phyloP scores from a whole-genome alignment of 495 filamentous ascomycete species.

The Cercophora samala region DNA sequence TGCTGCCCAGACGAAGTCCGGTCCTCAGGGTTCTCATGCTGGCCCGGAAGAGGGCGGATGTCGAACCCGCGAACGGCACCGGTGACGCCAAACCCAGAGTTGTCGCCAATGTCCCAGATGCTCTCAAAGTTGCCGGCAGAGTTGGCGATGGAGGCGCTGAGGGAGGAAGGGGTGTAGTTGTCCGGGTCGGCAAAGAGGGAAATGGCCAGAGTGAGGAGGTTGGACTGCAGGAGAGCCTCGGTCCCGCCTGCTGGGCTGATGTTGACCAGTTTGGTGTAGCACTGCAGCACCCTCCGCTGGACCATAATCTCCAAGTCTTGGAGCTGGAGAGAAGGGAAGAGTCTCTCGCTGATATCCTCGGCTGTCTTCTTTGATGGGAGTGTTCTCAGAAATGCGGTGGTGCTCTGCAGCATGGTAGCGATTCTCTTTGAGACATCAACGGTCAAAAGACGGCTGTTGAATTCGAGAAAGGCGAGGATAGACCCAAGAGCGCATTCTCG shows the following conservation, averaged over 20 bases:
- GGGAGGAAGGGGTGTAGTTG: slow-evolving; percentile 72
- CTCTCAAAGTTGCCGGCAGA: slow-evolving; percentile 87
- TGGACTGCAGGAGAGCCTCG: slow-evolving; percentile 85
- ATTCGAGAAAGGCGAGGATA: slow-evolving; percentile 87
- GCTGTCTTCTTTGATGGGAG: slow-evolving; percentile 78
- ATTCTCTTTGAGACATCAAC: slow-evolving; percentile 93
- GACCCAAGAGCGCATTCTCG: slow-evolving; percentile 92
- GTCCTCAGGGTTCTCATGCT: slow-evolving; percentile 57
- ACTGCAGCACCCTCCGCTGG: slow-evolving; percentile 86
- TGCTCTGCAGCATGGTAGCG: slow-evolving; percentile 92
- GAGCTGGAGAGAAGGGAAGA: slow-evolving; percentile 85
- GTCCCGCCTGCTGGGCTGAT: slow-evolving; percentile 75
- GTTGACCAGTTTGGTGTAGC: slow-evolving; percentile 85
- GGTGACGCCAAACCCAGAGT: slow-evolving; percentile 88
- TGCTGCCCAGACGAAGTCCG: slow-evolving; percentile 60
- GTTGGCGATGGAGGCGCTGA: slow-evolving; percentile 89
- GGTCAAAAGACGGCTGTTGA: slow-evolving; percentile 87
- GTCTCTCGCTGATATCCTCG: slow-evolving; percentile 80
- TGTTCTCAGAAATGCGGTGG: slow-evolving; percentile 78
- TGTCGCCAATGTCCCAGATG: slow-evolving; percentile 93
- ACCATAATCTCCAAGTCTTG: slow-evolving; percentile 92
- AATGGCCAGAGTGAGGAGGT: slow-evolving; percentile 86
- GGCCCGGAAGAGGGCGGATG: slow-evolving; percentile 64
- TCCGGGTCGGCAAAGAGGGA: slow-evolving; percentile 93
- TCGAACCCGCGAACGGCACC: slow-evolving; percentile 78